phyloP scores from a whole-genome alignment of 495 filamentous ascomycete genomes.

The Aspergillus haitiensis region DNA sequence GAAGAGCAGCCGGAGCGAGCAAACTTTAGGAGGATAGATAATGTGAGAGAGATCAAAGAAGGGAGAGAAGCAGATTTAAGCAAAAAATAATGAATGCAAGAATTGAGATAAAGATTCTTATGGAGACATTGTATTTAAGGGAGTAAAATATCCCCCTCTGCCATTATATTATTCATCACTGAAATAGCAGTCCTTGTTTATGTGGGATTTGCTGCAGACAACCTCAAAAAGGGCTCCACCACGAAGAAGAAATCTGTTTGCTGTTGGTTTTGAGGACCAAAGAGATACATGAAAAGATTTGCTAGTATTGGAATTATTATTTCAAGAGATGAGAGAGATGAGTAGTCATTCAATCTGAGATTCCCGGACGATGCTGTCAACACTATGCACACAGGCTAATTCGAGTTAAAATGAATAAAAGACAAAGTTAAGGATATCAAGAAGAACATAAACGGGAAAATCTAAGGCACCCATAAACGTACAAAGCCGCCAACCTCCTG shows the following conservation, averaged over 20 bases:
- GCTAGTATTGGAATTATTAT: neutral
- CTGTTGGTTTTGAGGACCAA: too few species aligned
- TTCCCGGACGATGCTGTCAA: neutral
- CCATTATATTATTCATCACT: too few species aligned
- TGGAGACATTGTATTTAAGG: too few species aligned
- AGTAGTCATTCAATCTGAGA: neutral
- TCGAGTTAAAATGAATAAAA: conserved; percentile 15
- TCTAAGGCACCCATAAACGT: conserved; percentile 83
- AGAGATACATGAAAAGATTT: neutral
- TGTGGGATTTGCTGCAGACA: too few species aligned
- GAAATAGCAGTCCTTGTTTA: too few species aligned
- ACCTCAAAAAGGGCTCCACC: too few species aligned
- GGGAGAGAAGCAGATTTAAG: neutral
- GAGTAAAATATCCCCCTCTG: too few species aligned
- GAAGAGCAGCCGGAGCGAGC: too few species aligned
- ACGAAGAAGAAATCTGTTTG: too few species aligned
- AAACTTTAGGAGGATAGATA: neutral
- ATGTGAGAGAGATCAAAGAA: neutral
- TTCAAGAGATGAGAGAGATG: conserved; percentile 6
- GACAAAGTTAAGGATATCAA: conserved; percentile 3
- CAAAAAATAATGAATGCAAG: neutral
- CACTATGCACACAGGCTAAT: conserved; percentile 6
- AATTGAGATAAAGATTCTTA: neutral
- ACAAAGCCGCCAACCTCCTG: conserved; percentile 83
- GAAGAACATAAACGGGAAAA: conserved; percentile 6